Conservation (phyloP, 2,329 filamentous ascomycete species). For the Onygenales sp. region DNA sequence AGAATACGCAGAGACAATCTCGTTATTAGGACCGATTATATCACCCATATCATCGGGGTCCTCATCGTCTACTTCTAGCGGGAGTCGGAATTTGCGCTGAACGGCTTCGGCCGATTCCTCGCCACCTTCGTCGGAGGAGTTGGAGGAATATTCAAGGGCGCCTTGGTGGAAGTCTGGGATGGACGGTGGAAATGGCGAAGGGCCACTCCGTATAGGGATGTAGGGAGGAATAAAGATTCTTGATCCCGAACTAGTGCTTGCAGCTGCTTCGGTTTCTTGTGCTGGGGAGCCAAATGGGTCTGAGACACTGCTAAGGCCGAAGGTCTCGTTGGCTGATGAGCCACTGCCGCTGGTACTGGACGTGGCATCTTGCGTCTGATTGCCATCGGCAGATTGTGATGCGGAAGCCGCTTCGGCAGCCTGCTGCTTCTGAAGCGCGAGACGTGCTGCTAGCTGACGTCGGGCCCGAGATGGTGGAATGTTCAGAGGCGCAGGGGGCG, state of each 20-base stretch:
- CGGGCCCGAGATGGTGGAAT: slow-evolving; percentile 79
- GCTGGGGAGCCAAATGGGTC: background rate
- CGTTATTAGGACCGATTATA: slow-evolving; percentile 34
- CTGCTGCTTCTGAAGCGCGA: slow-evolving; percentile 66
- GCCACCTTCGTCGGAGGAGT: slow-evolving; percentile 30
- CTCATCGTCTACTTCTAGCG: slow-evolving; percentile 48
- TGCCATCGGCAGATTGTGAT: slow-evolving; percentile 13
- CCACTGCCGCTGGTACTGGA: slow-evolving; percentile 13
- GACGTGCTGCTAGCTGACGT: slow-evolving; percentile 77
- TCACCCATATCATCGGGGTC: slow-evolving; percentile 43
- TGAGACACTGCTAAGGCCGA: background rate
- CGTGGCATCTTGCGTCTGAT: slow-evolving; percentile 3
- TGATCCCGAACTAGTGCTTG: no score
- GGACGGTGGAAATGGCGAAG: slow-evolving; percentile 26
- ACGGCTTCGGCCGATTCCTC: slow-evolving; percentile 21
- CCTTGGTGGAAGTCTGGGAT: slow-evolving; percentile 30
- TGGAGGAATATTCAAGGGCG: slow-evolving; percentile 26
- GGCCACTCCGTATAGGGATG: background rate
- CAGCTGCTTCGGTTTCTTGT: background rate
- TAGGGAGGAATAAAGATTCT: background rate
- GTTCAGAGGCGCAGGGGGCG: slow-evolving; percentile 70
- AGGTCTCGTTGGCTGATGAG: background rate
- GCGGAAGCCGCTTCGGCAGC: slow-evolving; percentile 32
- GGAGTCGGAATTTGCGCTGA: slow-evolving; percentile 38
- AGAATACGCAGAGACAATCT: slow-evolving; percentile 35